A percentile compares a stretch with the other conserved stretches of the same genome.
Conservation (phyloP, 805 yeast species). For the Wickerhamomyces mucosus region DNA sequence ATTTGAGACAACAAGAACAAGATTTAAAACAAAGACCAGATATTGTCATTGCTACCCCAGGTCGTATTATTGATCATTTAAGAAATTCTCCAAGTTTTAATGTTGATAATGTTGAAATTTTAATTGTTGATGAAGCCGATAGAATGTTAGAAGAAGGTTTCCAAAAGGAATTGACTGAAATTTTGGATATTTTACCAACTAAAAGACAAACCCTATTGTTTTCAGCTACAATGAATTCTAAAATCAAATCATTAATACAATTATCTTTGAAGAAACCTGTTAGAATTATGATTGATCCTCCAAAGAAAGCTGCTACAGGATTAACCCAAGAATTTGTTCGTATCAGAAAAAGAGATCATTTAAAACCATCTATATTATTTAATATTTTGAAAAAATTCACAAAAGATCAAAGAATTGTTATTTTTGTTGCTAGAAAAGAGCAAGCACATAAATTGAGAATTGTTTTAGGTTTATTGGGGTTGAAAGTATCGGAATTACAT, state of each 20-base stretch:
- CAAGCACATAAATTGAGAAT: slow-evolving; percentile 82
- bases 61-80: slow-evolving; percentile 95
- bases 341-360: slow-evolving; percentile 77
- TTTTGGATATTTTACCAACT: slow-evolving; percentile 75
- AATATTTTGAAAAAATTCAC: slow-evolving; percentile 62
- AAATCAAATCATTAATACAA: slow-evolving; percentile 78
- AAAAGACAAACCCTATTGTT: slow-evolving; percentile 90
- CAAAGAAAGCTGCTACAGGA: slow-evolving; percentile 88
- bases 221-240: slow-evolving; percentile 97
- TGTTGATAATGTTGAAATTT: slow-evolving; percentile 84
- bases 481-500: slow-evolving; percentile 72
- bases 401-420: slow-evolving; percentile 62
- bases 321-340: slow-evolving; percentile 91
- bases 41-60: slow-evolving; percentile 96
- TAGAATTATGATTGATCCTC: slow-evolving; percentile 92
- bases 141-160: slow-evolving; percentile 99
- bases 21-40: slow-evolving; percentile 90
- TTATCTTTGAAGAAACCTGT: slow-evolving; percentile 87
- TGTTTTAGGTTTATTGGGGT: slow-evolving; percentile 61
- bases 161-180: slow-evolving; percentile 89
- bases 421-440: slow-evolving; percentile 88
- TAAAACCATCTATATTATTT: slow-evolving; percentile 76
- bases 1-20: slow-evolving; percentile 91
- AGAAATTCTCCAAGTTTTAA: slow-evolving; percentile 90
- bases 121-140: slow-evolving; percentile 96